Evolutionary conservation across 2,329 filamentous ascomycete species (phyloP).

Genomic region (Coleophoma crateriformis): DNA sequence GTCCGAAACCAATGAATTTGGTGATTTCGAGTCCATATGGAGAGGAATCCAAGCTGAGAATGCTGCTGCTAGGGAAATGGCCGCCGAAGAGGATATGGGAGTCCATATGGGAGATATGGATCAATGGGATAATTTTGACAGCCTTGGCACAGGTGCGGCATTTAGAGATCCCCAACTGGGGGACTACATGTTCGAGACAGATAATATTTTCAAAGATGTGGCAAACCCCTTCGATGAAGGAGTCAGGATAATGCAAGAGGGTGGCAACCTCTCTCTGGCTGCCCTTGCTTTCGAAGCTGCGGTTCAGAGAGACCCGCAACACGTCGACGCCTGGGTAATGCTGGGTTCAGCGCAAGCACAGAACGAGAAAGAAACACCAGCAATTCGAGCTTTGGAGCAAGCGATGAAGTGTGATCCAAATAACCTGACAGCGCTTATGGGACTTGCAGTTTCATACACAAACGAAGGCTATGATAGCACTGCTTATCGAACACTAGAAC

Average conservation of each 20-base stretch:
- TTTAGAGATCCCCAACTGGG: slow-evolving; percentile 75
- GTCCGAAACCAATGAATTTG: slow-evolving; percentile 70
- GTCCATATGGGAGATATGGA: slow-evolving; percentile 69
- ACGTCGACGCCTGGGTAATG: slow-evolving; percentile 90
- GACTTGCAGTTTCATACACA: slow-evolving; percentile 91
- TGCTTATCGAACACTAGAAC: slow-evolving; percentile 91
- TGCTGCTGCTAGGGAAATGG: slow-evolving; percentile 64
- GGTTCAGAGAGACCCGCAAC: slow-evolving; percentile 80
- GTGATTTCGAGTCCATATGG: slow-evolving; percentile 89
- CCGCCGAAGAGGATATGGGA: slow-evolving; percentile 53
- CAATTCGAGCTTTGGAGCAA: slow-evolving; percentile 88
- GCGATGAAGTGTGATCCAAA: slow-evolving; percentile 82
- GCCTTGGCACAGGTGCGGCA: slow-evolving; percentile 57
- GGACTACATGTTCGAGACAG: slow-evolving; percentile 90
- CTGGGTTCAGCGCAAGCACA: slow-evolving; percentile 91
- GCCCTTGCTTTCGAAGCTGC: slow-evolving; percentile 94
- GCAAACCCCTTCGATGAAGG: slow-evolving; percentile 89
- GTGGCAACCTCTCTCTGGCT: slow-evolving; percentile 89
- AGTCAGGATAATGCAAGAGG: slow-evolving; percentile 85
- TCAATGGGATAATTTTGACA: slow-evolving; percentile 74
- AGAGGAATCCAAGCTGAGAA: slow-evolving; percentile 74
- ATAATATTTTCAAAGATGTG: slow-evolving; percentile 81
- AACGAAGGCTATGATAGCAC: slow-evolving; percentile 98
- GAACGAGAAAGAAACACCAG: slow-evolving; percentile 96
- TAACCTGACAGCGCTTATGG: slow-evolving; percentile 89